Conservation (phyloP, 116 monocot species). For the Zostera marina region DNA sequence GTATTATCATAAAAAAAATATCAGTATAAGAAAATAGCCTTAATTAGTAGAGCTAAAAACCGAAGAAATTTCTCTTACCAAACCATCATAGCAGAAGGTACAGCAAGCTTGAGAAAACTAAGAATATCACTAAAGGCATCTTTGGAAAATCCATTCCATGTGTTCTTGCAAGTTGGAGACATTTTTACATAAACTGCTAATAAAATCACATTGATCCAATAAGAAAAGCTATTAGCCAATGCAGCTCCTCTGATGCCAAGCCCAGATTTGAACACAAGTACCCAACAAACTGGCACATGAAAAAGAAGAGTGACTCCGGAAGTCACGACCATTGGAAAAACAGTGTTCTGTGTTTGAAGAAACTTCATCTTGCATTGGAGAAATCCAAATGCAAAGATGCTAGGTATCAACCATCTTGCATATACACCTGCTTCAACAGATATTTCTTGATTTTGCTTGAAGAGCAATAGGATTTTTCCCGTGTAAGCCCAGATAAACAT, state of each 20-base stretch:
- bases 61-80: conserved; percentile 1
- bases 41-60: too few relatives aligned
- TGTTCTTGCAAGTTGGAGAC: conserved; percentile 11
- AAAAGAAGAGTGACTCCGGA: conserved; percentile 14
- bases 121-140: conserved; percentile 16
- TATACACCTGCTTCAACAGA: conserved; percentile 20
- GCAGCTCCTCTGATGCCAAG: conserved; percentile 27
- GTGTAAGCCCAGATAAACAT: conserved; percentile 21
- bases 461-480: conserved; percentile 10
- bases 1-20: too few relatives aligned
- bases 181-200: conserved; percentile 16
- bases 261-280: conserved; percentile 16
- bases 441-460: conserved; percentile 20
- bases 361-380: conserved; percentile 19
- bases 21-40: too few relatives aligned
- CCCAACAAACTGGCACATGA: conserved; percentile 19
- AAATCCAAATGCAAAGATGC: conserved; percentile 23
- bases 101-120: conserved; percentile 18
- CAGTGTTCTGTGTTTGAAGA: conserved; percentile 24
- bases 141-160: conserved; percentile 39
- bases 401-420: conserved; percentile 24
- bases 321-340: conserved; percentile 13
- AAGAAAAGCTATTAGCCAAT: conserved; percentile 15
- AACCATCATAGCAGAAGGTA: conserved; percentile 25
- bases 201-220: conserved; percentile 19